A percentile compares a stretch with the other conserved stretches of the same genome.
Evolutionary conservation across 73 alveolate species (phyloP).

Genomic region (Effrenium voratum): DNA sequence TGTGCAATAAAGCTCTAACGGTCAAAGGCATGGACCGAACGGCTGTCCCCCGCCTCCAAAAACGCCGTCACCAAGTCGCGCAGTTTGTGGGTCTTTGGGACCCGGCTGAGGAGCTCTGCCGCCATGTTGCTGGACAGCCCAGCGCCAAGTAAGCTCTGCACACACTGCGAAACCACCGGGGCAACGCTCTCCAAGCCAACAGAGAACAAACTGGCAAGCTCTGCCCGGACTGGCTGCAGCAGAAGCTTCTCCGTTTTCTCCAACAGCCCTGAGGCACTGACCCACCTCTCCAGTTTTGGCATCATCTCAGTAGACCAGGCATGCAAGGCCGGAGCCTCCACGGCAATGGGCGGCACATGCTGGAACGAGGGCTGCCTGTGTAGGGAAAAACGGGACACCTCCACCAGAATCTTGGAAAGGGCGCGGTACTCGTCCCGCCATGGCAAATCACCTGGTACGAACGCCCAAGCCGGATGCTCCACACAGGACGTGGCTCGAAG

Average conservation of each 20-base stretch:
- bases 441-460: background rate
- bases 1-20: too few species aligned
- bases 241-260: background rate
- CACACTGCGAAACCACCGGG: slow-evolving; percentile 10
- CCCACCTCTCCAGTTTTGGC: background rate
- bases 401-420: background rate
- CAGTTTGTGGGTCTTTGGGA: background rate
- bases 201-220: background rate
- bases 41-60: slow-evolving; percentile 14
- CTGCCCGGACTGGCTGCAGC: background rate
- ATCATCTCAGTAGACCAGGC: background rate
- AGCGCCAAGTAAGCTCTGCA: background rate
- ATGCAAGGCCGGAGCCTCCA: background rate
- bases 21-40: too few species aligned
- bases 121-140: background rate
- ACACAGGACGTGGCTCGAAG: background rate
- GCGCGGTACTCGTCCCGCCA: background rate
- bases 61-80: background rate
- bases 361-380: background rate
- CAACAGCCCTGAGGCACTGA: background rate
- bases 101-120: background rate
- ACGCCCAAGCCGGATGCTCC: slow-evolving; percentile 26
- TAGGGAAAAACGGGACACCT: background rate
- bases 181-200: slow-evolving; percentile 28
- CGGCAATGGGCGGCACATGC: background rate